phyloP scores from a whole-genome alignment of 2,329 filamentous ascomycete species.

The Claviceps monticola region DNA sequence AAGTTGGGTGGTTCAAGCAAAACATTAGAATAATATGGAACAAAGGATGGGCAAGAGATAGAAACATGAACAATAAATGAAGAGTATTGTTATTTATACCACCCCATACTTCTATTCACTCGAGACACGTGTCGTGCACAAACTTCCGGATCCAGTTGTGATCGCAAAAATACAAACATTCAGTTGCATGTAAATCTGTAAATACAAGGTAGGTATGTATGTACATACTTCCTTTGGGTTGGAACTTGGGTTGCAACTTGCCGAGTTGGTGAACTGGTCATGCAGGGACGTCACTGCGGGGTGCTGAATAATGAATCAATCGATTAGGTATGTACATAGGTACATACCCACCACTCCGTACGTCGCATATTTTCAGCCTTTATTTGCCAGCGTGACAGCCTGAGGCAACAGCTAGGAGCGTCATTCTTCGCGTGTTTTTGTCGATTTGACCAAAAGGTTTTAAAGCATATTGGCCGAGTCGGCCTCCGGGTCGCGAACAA shows the following conservation, averaged over 20 bases:
- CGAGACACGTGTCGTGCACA: too few species aligned
- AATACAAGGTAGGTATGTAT: too few species aligned
- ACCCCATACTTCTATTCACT: too few species aligned
- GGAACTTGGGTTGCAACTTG: too few species aligned
- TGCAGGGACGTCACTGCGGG: background rate
- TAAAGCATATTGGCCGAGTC: conserved; percentile 4
- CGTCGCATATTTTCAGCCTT: too few species aligned
- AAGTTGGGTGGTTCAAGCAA: background rate
- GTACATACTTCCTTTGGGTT: background rate
- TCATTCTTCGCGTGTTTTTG: too few species aligned
- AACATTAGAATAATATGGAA: background rate
- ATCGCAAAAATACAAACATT: too few species aligned
- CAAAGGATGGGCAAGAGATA: background rate
- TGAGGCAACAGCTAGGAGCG: background rate
- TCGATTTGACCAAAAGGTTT: background rate
- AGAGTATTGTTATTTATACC: too few species aligned
- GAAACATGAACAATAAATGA: background rate
- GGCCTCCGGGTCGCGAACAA: conserved; percentile 18
- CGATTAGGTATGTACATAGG: background rate
- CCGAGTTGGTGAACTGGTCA: too few species aligned
- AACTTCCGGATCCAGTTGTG: too few species aligned
- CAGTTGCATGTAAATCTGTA: too few species aligned
- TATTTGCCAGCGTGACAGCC: background rate
- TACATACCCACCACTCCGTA: background rate
- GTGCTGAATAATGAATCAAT: background rate